Conservation (phyloP, 2,329 filamentous ascomycete species). For the Fusarium lateritium region DNA sequence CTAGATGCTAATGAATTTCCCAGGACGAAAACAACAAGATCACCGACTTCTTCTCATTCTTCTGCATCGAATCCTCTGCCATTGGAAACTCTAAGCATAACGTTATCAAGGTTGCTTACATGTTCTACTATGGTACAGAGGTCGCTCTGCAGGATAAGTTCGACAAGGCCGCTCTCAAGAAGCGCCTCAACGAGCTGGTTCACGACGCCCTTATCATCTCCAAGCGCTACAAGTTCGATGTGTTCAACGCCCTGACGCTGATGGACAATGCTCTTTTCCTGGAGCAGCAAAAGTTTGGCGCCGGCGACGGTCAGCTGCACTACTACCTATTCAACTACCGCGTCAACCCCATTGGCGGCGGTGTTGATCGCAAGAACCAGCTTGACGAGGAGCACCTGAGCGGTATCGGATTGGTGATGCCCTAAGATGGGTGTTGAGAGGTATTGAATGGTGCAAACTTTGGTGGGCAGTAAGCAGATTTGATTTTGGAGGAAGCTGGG, state of each 20-base stretch:
- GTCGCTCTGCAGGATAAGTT: slow-evolving; percentile 74
- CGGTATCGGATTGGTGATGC: slow-evolving; percentile 91
- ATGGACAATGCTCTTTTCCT: slow-evolving; percentile 96
- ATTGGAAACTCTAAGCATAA: slow-evolving; percentile 85
- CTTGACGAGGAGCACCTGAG: slow-evolving; percentile 84
- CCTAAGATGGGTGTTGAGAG: slow-evolving; percentile 36
- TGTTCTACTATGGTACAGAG: slow-evolving; percentile 97
- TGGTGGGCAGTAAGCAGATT: background rate
- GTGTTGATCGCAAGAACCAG: slow-evolving; percentile 83
- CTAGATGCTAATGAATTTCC: background rate
- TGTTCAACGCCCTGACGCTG: slow-evolving; percentile 95
- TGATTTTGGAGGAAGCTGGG: slow-evolving; percentile 1
- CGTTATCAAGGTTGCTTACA: slow-evolving; percentile 89
- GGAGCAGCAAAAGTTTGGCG: slow-evolving; percentile 93
- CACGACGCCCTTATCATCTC: slow-evolving; percentile 90
- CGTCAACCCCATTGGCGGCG: slow-evolving; percentile 86
- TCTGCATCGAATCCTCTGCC: slow-evolving; percentile 92
- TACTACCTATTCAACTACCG: slow-evolving; percentile 99
- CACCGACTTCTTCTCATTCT: slow-evolving; percentile 98
- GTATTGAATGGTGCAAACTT: background rate
- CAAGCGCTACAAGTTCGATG: slow-evolving; percentile 88
- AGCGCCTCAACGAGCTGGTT: slow-evolving; percentile 84
- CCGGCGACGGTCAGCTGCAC: slow-evolving; percentile 93
- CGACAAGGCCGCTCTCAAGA: slow-evolving; percentile 75
- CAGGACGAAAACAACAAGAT: slow-evolving; percentile 79